These are phyloP conservation scores for Cystobasidium ongulense DNA, from an alignment of 768 basidiomycete species.

Conservation along the genomic window DNA sequence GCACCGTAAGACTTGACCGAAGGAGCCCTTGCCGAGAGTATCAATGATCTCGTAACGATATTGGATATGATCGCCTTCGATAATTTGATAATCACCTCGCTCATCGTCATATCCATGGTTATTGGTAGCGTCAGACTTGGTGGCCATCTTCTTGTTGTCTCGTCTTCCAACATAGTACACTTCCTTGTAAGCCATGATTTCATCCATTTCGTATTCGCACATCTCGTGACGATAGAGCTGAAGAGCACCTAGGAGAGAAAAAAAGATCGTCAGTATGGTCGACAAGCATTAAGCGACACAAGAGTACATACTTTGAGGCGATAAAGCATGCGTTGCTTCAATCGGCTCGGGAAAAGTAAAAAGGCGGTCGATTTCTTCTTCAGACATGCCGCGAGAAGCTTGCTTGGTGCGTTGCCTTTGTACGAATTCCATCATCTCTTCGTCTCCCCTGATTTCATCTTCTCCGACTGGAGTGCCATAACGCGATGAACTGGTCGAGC, in stretches of 20 bases:
- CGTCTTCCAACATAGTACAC: slow-evolving; percentile 74
- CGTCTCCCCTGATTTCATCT: slow-evolving; percentile 79
- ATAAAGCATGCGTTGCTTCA: slow-evolving; percentile 57
- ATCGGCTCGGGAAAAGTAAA: slow-evolving; percentile 87
- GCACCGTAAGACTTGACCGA: slow-evolving; percentile 92
- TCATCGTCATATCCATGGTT: slow-evolving; percentile 98
- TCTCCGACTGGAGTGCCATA: slow-evolving; percentile 57
- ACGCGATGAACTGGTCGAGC: slow-evolving; percentile 72
- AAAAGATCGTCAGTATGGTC: too few species aligned
- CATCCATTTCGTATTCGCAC: slow-evolving; percentile 80
- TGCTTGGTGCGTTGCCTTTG: slow-evolving; percentile 81
- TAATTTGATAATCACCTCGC: slow-evolving; percentile 87
- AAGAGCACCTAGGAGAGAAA: slow-evolving; percentile 44
- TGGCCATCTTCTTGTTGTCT: slow-evolving; percentile 75
- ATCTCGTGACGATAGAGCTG: slow-evolving; percentile 55
- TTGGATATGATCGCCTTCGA: slow-evolving; percentile 82
- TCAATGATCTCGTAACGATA: slow-evolving; percentile 94
- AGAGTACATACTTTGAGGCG: slow-evolving; percentile 69
- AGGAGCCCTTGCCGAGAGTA: slow-evolving; percentile 93
- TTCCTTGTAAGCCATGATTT: slow-evolving; percentile 74
- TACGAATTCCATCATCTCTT: slow-evolving; percentile 94
- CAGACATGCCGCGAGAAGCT: slow-evolving; percentile 68
- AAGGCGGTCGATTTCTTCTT: slow-evolving; percentile 77
- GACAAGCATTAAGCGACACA: too few species aligned
- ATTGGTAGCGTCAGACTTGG: slow-evolving; percentile 62